These are phyloP conservation scores for Aspergillus sp. DNA, from an alignment of 2,329 filamentous ascomycete species.

Conservation along the genomic window DNA sequence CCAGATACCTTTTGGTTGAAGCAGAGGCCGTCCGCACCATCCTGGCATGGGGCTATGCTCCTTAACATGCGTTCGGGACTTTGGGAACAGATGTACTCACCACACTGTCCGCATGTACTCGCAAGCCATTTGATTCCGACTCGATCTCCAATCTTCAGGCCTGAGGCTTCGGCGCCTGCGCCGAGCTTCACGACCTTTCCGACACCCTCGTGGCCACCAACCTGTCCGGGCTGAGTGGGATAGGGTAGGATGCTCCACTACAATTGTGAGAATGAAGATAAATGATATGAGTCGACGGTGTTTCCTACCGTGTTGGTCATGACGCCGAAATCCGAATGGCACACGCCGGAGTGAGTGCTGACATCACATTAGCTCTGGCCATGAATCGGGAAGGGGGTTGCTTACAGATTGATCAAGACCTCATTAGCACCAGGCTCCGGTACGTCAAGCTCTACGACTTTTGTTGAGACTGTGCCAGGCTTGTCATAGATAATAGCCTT, in stretches of 20 bases:
- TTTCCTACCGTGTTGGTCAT: conserved; percentile 52
- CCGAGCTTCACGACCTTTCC: conserved; percentile 69
- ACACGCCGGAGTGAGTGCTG: conserved; percentile 67
- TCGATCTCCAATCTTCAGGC: conserved; percentile 67
- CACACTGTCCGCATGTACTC: conserved; percentile 59
- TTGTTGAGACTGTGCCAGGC: conserved; percentile 67
- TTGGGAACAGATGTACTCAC: conserved; percentile 33
- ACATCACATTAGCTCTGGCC: neutral
- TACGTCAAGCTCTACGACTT: conserved; percentile 66
- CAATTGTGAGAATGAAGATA: neutral
- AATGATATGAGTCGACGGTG: neutral
- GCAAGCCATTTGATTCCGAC: conserved; percentile 74
- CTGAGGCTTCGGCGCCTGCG: conserved; percentile 59
- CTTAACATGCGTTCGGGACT: conserved; percentile 7
- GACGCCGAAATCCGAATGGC: conserved; percentile 65
- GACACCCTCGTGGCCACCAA: conserved; percentile 73
- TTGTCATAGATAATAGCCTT: conserved; percentile 69
- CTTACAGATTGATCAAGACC: conserved; percentile 64
- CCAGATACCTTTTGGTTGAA: conserved; percentile 64
- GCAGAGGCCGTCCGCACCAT: conserved; percentile 60
- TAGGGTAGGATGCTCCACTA: conserved; percentile 63
- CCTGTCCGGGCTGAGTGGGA: conserved; percentile 64
- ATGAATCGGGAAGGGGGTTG: neutral
- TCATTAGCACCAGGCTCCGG: conserved; percentile 67
- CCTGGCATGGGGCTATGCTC: conserved; percentile 53